Base-by-base conservation (phyloP, 140 eudicot genomes). In the Anethum foeniculum region DNA sequence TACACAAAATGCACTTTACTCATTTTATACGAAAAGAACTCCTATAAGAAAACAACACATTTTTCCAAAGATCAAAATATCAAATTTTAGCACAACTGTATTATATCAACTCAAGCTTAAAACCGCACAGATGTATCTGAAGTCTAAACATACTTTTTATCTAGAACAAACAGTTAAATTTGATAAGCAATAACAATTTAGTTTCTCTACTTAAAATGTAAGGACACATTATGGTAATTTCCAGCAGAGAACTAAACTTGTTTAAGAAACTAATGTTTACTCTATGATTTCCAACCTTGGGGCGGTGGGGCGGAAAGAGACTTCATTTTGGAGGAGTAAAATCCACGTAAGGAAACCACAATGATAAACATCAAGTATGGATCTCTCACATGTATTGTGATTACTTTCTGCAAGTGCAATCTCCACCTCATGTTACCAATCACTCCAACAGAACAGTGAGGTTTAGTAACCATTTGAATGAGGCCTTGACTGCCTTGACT, bases 381-480 rank as follows among this genome's bases (percentile, higher is more conserved):
- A 34, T 68, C 21, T 68, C 74, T 68, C 44, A 7, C 14, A 28
- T 32, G 41, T 30, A 30, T 13, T 62, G n/a, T 6, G 23, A 30
- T 41, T 78, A 38, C 74, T 58, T 58, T 58, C 54, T 3, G 1
- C 0, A 9, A 30, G 65, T 30, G 43, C n/a, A 34, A 21, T 46
- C 49, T 23, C 52, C 73, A 78, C 46, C 52, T 25, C 27, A 16
- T 14, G 15, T 46, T 44, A 41, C 77, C 13, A 73, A 43, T n/a
- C 19, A 23, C 52, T 23, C 77, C 49, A 12, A 23, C 30, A 44
- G 39, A 74, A 28, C 32, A 77, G 43, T 58, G 12, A 51, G 25
- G 23, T 62, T 91, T 85, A 93, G 90, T 91, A 93, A 74, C 98
- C 98, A 76, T 96, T 96, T 44, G 90, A 88, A 82, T 96, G 97